These are phyloP conservation scores for Phytopythium helicoides DNA, from an alignment of 352 stramenopile species.

Conservation along the genomic window DNA sequence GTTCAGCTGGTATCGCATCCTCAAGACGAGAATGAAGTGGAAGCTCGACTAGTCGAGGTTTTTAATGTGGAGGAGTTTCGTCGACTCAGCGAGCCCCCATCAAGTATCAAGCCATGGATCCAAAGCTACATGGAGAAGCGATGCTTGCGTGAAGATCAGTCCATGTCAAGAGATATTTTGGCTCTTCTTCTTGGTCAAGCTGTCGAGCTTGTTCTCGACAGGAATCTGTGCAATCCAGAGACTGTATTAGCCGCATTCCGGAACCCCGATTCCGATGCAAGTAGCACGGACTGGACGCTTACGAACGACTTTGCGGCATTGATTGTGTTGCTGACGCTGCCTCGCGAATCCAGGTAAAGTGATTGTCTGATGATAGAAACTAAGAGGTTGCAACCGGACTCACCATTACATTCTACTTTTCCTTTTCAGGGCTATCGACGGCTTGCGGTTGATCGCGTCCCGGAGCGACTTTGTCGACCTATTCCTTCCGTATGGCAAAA, in stretches of 20 bases:
- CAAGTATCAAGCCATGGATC: constrained; percentile 27
- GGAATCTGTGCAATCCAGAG: constrained; percentile 34
- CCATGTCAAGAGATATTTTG: constrained; percentile 18
- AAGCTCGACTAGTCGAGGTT: constrained; percentile 10
- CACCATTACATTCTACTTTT: not conserved
- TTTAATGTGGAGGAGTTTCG: constrained; percentile 1
- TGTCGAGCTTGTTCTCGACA: constrained; percentile 52
- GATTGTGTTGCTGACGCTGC: constrained; percentile 62
- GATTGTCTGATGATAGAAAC: too few relatives aligned
- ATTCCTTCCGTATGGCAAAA: constrained; percentile 74
- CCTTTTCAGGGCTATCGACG: constrained; percentile 41
- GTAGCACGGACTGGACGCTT: constrained; percentile 23
- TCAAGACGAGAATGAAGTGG: constrained; percentile 10
- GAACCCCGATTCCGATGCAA: constrained; percentile 1
- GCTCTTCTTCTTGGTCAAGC: constrained; percentile 42
- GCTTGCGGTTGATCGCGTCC: constrained; percentile 56
- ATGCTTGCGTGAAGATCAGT: constrained; percentile 25
- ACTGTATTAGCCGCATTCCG: constrained; percentile 26
- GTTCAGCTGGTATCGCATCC: constrained; percentile 48
- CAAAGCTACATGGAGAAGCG: constrained; percentile 42
- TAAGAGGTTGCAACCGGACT: too few relatives aligned
- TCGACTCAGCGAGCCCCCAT: not conserved
- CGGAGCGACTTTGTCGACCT: constrained; percentile 49
- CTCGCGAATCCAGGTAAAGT: constrained; percentile 49
- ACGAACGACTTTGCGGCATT: constrained; percentile 62